A percentile compares a stretch with the other conserved stretches of the same genome.
phyloP scores from a whole-genome alignment of 441 rosid genomes.

The Gossypium davidsonii region DNA sequence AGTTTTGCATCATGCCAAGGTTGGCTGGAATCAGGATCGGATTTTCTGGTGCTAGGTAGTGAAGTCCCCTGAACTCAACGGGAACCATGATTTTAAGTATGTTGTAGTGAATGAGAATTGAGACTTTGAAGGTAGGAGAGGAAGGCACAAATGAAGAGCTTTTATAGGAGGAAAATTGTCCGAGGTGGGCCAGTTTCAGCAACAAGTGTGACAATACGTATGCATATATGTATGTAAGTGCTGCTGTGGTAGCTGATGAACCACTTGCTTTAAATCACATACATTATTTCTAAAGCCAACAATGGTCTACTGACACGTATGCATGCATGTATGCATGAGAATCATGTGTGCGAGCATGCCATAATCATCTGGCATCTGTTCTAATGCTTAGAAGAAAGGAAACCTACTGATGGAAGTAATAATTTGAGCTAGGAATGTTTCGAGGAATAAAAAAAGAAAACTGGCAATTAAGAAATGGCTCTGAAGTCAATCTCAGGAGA shows the following conservation, averaged over 20 bases:
- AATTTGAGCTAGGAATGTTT: constrained; percentile 21
- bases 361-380: constrained; percentile 26
- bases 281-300: not conserved
- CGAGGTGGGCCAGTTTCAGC: constrained; percentile 32
- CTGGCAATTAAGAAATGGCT: constrained; percentile 15
- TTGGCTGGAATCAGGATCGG: constrained; percentile 28
- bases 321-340: not conserved
- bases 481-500: constrained; percentile 27
- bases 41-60: constrained; percentile 40
- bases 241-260: constrained; percentile 5
- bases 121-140: constrained; percentile 24
- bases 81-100: constrained; percentile 39
- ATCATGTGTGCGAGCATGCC: constrained; percentile 1
- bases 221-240: constrained; percentile 9
- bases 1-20: constrained; percentile 28
- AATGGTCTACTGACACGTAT: constrained; percentile 3
- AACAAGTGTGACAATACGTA: constrained; percentile 21
- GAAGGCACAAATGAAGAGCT: constrained; percentile 29
- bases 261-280: constrained; percentile 13
- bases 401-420: constrained; percentile 25
- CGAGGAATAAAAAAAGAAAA: constrained; percentile 6
- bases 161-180: constrained; percentile 43
- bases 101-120: constrained; percentile 14
- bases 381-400: constrained; percentile 22
- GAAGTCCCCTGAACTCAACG: constrained; percentile 46